Evolutionary conservation across 306 rosid genomes (phyloP).

Genomic region (Glycyrrhiza uralensis): DNA sequence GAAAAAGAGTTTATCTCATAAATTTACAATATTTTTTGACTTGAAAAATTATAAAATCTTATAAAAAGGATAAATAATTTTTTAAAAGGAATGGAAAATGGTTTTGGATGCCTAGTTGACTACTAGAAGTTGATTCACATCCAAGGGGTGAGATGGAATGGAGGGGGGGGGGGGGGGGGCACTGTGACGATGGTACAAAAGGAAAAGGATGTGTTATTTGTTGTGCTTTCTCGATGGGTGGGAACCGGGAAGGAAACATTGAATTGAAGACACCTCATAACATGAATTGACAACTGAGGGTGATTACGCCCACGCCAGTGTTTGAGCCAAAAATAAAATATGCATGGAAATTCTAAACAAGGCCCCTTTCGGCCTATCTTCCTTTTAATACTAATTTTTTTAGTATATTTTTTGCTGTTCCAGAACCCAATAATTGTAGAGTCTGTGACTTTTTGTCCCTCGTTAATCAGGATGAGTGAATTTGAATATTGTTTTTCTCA

Average conservation of each 20-base stretch:
- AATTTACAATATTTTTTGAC: too few species aligned
- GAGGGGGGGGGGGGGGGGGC: not conserved
- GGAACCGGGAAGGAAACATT: conserved; percentile 19
- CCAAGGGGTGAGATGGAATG: not conserved
- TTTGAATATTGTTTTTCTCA: too few species aligned
- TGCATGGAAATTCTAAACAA: conserved; percentile 30
- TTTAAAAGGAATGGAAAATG: too few species aligned
- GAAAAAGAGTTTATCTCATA: too few species aligned
- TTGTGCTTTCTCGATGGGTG: conserved; percentile 28
- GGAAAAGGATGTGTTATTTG: conserved; percentile 17
- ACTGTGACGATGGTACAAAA: conserved; percentile 20
- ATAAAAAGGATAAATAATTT: too few species aligned
- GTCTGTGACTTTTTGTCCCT: conserved; percentile 12
- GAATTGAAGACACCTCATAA: conserved; percentile 26
- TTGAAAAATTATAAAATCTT: too few species aligned
- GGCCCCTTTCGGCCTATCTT: not conserved
- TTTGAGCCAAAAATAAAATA: not conserved
- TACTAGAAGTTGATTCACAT: not conserved
- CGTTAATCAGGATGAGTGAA: not conserved
- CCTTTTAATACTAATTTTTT: not conserved
- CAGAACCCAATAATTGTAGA: conserved; percentile 44
- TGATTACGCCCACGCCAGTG: conserved; percentile 15
- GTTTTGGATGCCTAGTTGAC: not conserved
- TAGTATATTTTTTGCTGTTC: not conserved
- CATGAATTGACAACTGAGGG: conserved; percentile 49